Percentiles rank a stretch among this genome's conserved stretches.
Evolutionary conservation across 192 early-diverging fungal genomes (phyloP).

Genomic region (Lunasporangiospora selenospora): DNA sequence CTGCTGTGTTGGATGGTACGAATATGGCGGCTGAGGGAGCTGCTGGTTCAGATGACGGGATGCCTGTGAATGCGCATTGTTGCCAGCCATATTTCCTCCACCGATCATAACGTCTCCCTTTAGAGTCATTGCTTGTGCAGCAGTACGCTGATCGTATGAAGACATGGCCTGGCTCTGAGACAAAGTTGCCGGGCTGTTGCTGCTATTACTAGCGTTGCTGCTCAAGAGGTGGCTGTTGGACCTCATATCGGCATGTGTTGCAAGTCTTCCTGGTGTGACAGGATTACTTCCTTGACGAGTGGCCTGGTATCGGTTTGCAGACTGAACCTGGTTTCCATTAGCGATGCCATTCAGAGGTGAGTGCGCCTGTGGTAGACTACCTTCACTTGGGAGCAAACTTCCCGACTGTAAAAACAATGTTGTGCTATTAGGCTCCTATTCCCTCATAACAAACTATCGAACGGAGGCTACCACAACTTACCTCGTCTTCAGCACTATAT

Average conservation of each 20-base stretch:
- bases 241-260: constrained; percentile 28
- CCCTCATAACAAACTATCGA: neutral
- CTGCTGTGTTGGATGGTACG: constrained; percentile 37
- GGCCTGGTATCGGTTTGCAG: constrained; percentile 28
- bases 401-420: constrained; percentile 12
- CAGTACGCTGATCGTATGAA: constrained; percentile 30
- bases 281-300: constrained; percentile 19
- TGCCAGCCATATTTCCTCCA: constrained; percentile 6
- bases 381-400: constrained; percentile 27
- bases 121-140: constrained; percentile 22
- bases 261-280: constrained; percentile 13
- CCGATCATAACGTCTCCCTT: constrained; percentile 40
- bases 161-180: constrained; percentile 36
- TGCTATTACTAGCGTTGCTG: constrained; percentile 2
- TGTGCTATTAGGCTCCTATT: neutral
- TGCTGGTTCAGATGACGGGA: constrained; percentile 28
- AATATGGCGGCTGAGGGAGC: constrained; percentile 38
- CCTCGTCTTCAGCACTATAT: constrained; percentile 43
- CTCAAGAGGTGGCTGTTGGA: constrained; percentile 14
- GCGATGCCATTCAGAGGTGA: constrained; percentile 14
- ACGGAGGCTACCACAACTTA: constrained; percentile 12
- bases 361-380: constrained; percentile 20
- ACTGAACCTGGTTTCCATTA: constrained; percentile 24
- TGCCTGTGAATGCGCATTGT: constrained; percentile 11
- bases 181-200: constrained; percentile 29